Percentiles rank a stretch among this genome's conserved stretches.
Evolutionary conservation across 345 rosid species (phyloP).

Genomic region (Litchi chinensis): DNA sequence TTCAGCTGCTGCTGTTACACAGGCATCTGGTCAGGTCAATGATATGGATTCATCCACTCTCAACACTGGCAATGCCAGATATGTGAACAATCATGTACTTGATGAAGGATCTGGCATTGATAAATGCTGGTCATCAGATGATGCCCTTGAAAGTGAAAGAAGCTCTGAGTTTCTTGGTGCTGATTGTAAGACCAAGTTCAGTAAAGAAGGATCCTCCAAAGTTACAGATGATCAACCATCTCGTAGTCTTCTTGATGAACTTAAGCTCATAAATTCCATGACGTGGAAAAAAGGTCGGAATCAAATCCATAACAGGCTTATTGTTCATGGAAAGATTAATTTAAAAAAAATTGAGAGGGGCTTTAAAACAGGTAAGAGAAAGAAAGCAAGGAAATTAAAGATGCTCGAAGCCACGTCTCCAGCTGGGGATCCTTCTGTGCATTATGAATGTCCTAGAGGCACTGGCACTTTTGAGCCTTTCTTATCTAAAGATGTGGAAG

Average conservation of each 20-base stretch:
- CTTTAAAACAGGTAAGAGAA: slow-evolving; percentile 40
- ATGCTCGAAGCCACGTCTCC: slow-evolving; percentile 22
- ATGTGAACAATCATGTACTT: slow-evolving; percentile 29
- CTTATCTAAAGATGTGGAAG: slow-evolving; percentile 28
- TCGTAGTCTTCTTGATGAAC: slow-evolving; percentile 57
- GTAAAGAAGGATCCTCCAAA: slow-evolving; percentile 23
- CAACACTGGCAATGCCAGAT: slow-evolving; percentile 32
- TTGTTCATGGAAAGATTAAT: slow-evolving; percentile 29
- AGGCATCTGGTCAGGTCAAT: slow-evolving; percentile 40
- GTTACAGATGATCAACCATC: slow-evolving; percentile 25
- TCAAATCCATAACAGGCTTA: slow-evolving; percentile 19
- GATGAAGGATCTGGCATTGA: slow-evolving; percentile 55
- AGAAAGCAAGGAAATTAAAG: slow-evolving; percentile 30
- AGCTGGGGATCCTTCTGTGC: slow-evolving; percentile 10
- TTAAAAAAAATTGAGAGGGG: slow-evolving; percentile 20
- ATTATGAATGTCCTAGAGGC: slow-evolving; percentile 6
- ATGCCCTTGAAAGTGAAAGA: slow-evolving; percentile 49
- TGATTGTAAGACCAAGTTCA: slow-evolving; percentile 22
- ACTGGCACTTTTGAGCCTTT: slow-evolving; percentile 11
- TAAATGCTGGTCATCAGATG: slow-evolving; percentile 56
- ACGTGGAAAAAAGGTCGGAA: slow-evolving; percentile 43
- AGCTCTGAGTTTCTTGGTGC: slow-evolving; percentile 35
- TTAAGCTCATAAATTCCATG: slow-evolving; percentile 49
- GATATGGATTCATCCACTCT: slow-evolving; percentile 33
- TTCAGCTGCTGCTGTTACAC: slow-evolving; percentile 44